These are phyloP conservation scores for Zanthoxylum bungeanum DNA, from an alignment of 345 rosid species.

Conservation along the genomic window DNA sequence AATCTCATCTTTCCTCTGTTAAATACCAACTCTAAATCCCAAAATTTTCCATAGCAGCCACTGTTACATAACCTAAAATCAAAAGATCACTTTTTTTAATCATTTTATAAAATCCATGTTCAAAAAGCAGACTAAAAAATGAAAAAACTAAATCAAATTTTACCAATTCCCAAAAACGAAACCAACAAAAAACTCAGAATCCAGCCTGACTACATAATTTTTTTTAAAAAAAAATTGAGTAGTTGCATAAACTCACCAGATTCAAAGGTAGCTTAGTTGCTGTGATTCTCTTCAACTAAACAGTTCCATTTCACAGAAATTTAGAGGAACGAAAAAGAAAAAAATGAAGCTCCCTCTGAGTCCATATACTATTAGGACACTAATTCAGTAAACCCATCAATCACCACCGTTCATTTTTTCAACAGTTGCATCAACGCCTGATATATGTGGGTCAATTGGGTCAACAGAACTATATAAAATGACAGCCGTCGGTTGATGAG, in stretches of 20 bases:
- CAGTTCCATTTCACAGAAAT: not conserved
- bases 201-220: no score
- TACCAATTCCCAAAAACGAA: no score
- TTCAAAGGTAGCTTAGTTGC: constrained; percentile 20
- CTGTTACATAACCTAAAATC: no score
- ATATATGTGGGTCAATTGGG: not conserved
- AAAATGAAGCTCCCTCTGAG: not conserved
- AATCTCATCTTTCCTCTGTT: constrained; percentile 8
- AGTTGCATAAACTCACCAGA: constrained; percentile 26
- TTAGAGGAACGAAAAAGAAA: no score
- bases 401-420: constrained; percentile 19
- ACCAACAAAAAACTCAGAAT: not conserved
- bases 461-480: no score
- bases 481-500: no score
- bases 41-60: constrained; percentile 18
- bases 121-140: constrained; percentile 4
- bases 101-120: constrained; percentile 6
- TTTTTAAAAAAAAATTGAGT: no score
- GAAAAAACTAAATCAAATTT: no score
- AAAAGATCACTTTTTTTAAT: no score
- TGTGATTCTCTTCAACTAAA: constrained; percentile 14
- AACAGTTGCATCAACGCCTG: not conserved
- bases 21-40: constrained; percentile 3
- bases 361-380: constrained; percentile 16
- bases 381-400: constrained; percentile 22